A percentile compares a stretch with the other conserved stretches of the same genome.
These are phyloP conservation scores for Gamarada debralockiae DNA, from an alignment of 495 filamentous ascomycete genomes.

Conservation along the genomic window DNA sequence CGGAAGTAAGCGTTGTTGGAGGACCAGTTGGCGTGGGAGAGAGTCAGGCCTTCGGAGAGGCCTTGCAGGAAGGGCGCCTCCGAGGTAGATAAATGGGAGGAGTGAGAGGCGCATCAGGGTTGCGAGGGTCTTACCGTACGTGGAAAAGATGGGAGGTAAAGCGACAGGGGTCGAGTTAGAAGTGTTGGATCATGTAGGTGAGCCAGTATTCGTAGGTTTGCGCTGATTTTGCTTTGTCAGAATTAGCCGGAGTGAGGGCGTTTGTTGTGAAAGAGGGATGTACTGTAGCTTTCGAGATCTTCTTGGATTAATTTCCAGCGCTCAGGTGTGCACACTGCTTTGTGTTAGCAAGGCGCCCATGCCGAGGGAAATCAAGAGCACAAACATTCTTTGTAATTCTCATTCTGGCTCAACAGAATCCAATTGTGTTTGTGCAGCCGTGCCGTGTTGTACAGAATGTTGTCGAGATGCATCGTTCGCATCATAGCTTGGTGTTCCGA, in stretches of 20 bases:
- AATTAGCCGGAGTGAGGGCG: background rate
- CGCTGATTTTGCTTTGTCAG: slow-evolving; percentile 3
- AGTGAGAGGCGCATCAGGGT: slow-evolving; percentile 1
- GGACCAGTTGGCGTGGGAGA: background rate
- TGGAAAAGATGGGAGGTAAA: slow-evolving; percentile 3
- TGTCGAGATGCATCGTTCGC: slow-evolving; percentile 13
- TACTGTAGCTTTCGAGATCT: background rate
- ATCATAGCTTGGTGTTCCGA: slow-evolving; percentile 8
- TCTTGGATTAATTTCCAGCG: background rate
- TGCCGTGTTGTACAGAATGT: slow-evolving; percentile 13
- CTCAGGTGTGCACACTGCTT: slow-evolving; percentile 1
- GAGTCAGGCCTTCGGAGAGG: background rate
- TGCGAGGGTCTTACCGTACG: slow-evolving; percentile 11
- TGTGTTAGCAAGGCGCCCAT: background rate
- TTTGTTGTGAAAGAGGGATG: background rate
- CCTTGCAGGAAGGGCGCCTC: background rate
- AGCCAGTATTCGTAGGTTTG: slow-evolving; percentile 15
- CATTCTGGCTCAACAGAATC: slow-evolving; percentile 8
- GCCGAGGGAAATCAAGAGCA: background rate
- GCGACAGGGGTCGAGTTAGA: background rate
- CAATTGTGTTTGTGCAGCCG: slow-evolving; percentile 14
- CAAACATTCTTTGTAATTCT: slow-evolving; percentile 12
- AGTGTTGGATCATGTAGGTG: slow-evolving; percentile 1
- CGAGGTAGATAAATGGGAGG: background rate
- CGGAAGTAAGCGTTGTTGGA: background rate